Base-by-base conservation (phyloP, 441 rosid species). In the Erodium moschatum region DNA sequence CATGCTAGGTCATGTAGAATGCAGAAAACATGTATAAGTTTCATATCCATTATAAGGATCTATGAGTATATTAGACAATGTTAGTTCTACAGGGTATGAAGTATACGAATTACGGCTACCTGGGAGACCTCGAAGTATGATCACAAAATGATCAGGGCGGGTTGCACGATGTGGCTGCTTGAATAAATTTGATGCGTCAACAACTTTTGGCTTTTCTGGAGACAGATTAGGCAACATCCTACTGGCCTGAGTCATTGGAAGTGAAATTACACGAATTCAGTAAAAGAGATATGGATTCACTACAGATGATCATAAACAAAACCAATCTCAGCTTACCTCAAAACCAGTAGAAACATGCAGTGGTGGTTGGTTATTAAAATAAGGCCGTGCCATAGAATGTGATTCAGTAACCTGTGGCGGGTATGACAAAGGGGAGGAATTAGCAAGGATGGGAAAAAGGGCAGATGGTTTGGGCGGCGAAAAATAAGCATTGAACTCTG, bases 41-140 rank as follows among this genome's bases (percentile, higher is more conserved):
- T 11, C 46, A 40, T 40, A 40, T 40, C 46, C 46, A 40, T 6
- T 40, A 40, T 40, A 40, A 40, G 8, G 10, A 40, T 11, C 11
- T 40, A 40, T 40, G 46, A 40, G 11, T 24, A 24, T 2, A 24
- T 24, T 2, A 24, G 27, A 2, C 27, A 24, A 24, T 24, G 27
- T 24, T 24, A 24, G 27, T 24, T 24, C 27, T 24, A 0, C 27
- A 24, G 27, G 1, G 27, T 24, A 24, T 24, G 27, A 24, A 24
- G 16, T 29, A 20, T 9, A 13, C 35, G 54, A 66, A 46, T 24
- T 18, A 31, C 13, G 40, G 27, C 75, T 24, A 90, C 97, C 98
- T 60, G 97, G 97, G 74, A 93, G 90, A 42, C 98, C 98, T 27
- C 96, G 87, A 64, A 89, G 89, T 58, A 93, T 86, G 67, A 93